Percentiles rank a stretch among this genome's conserved stretches.
Evolutionary conservation across 2,329 filamentous ascomycete species (phyloP).

Genomic region (Fusarium cicatricum): DNA sequence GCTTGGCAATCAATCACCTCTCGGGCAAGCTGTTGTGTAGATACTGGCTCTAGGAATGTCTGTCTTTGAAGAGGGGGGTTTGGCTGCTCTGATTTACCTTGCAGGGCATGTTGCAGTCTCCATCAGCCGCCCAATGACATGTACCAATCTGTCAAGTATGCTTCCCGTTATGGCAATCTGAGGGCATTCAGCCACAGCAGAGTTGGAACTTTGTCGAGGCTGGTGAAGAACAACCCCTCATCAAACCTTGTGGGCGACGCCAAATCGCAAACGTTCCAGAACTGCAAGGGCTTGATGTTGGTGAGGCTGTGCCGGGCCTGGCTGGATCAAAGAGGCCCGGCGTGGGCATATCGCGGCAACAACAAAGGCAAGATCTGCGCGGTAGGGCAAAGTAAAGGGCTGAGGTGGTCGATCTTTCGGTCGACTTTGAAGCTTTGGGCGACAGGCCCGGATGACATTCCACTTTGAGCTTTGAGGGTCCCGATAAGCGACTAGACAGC

Average conservation of each 20-base stretch:
- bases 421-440: neutral
- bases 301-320: constrained; percentile 15
- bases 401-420: constrained; percentile 20
- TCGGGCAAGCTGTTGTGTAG: too few relatives aligned
- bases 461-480: neutral
- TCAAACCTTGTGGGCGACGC: too few relatives aligned
- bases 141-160: constrained; percentile 11
- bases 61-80: neutral
- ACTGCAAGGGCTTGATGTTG: neutral
- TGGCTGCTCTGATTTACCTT: constrained; percentile 1
- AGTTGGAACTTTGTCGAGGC: constrained; percentile 15
- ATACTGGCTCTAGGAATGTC: too few relatives aligned
- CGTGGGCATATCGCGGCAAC: constrained; percentile 24
- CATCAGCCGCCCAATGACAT: constrained; percentile 33
- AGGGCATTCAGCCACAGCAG: constrained; percentile 29
- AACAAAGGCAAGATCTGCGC: constrained; percentile 24
- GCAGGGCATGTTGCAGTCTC: constrained; percentile 17
- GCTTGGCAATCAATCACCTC: too few relatives aligned
- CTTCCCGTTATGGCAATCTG: constrained; percentile 40
- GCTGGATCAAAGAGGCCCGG: constrained; percentile 1
- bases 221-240: constrained; percentile 2
- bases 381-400: constrained; percentile 9
- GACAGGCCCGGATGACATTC: constrained; percentile 7
- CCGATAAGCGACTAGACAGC: constrained; percentile 14
- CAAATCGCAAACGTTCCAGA: neutral